Evolutionary conservation across 257 asterid genomes (phyloP), one percentile per base, ranked within the genome.

Genomic region (Solanum virginianum): DNA sequence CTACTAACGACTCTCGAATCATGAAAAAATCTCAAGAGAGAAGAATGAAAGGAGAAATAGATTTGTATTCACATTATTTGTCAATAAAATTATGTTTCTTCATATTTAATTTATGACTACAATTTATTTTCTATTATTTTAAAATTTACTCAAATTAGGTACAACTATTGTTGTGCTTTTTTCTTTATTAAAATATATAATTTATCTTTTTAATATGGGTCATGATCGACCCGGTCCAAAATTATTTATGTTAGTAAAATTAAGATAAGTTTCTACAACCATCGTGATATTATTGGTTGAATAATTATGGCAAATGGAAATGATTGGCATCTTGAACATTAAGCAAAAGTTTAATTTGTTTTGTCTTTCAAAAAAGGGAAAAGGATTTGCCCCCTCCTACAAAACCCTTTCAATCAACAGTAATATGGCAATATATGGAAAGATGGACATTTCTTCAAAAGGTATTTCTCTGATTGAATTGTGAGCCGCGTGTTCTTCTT

Each of bases 401-500:
- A 15, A 24, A 77, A 8, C 45, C 63, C 24, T 77, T 77, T 15
- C 63, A 16, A 77, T 6, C 82, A 49, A 51, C 26, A 51, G 82
- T 77, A 24, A 24, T 14, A 26, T 15, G 62, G 26, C 63, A 51
- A 77, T 15, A 49, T 49, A 77, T 24, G 63, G 82, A 77, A 77
- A 77, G 5, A 77, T 16, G 3, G 47, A 51, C 82, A 51, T 51
- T 36, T 36, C 39, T 4, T 36, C 39, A 49, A 24, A 74, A 24
- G 14, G 2, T 49, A 75, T 82, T 82, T 83, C 32, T 80, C 63
- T 91, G 95, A 90, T 85, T 79, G 56, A 7, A 59, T 87, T 22
- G 26, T 26, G 83, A 81, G 92, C 89, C 89, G 88, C 92, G 92
- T 92, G 92, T 88, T 87, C 89, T 80, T 86, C 82, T 91, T 49